Base-by-base conservation (phyloP, 2,329 filamentous ascomycete species). In the Aureobasidium sp. region DNA sequence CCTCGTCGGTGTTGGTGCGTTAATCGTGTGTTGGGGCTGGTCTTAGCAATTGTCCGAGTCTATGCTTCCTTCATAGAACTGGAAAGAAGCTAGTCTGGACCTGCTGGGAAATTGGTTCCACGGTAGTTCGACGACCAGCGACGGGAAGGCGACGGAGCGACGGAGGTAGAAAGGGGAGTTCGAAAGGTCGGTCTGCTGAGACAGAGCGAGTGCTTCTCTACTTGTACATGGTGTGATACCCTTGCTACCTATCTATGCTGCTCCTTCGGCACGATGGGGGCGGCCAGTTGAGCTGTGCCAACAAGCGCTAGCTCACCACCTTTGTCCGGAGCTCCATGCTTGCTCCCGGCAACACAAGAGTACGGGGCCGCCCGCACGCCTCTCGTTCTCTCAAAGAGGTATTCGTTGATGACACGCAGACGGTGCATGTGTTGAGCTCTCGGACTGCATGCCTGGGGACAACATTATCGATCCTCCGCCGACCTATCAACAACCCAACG, bases 151-250 rank as follows among this genome's bases (percentile, higher is more conserved):
- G 59, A 26, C 24, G 62, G 56, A 37, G 65, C 55, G 44, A 56
- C 32, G 37, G 48, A 27, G 63, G 60, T 48, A 57, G 62, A 27
- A 64, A 67, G 41, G 61, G 63, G 39, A 59, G 63, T 63, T 55
- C 26, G 46, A 41, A 37, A 29, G 46, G 29, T 44, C 55, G 29
- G 41, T 59, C 43, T 29, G 29, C 17, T 27, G 32, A 39, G 55
- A 48, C 43, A 48, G 43, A 39, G 55, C 55, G 55, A 37, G 55
- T 43, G 32, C 37, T 43, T 48, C 32, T 47, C 34, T 59, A 59
- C 55, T 47, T 59, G 55, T 59, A 59, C 55, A 39, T 48, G 29
- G 52, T 46, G 41, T 37, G 55, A 26, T 59, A 48, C 5, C 43
- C 52, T 56, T 36, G 27, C 53, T 43, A 44, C 20, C 53, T 57